A percentile compares a stretch with the other conserved stretches of the same genome.
phyloP scores from a whole-genome alignment of 352 stramenopile species.

The Aphanomyces euteiches region DNA sequence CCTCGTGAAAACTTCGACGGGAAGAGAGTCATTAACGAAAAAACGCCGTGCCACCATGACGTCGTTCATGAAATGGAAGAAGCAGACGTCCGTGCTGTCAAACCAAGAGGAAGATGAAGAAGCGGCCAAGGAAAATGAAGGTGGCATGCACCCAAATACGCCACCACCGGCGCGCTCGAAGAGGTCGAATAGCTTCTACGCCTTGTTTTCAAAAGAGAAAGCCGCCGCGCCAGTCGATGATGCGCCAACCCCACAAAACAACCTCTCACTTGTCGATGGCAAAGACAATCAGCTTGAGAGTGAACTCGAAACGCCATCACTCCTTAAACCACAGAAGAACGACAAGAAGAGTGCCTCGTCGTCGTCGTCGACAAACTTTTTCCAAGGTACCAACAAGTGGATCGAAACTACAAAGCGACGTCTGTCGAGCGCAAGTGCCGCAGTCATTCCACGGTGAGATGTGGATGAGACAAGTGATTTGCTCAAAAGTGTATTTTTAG shows the following conservation, averaged over 20 bases:
- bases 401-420: slow-evolving; percentile 10
- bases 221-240: not conserved
- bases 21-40: slow-evolving; percentile 3
- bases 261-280: not conserved
- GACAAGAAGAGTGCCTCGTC: not conserved
- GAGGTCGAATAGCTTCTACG: slow-evolving; percentile 8
- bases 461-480: not conserved
- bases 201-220: not conserved
- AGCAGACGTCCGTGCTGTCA: slow-evolving; percentile 4
- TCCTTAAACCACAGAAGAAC: not conserved
- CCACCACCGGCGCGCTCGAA: not conserved
- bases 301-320: slow-evolving; percentile 2
- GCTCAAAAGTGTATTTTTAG: no score
- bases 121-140: not conserved
- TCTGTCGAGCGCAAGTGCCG: not conserved
- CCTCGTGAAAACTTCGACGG: not conserved
- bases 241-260: slow-evolving; percentile 2
- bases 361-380: not conserved
- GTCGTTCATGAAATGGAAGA: slow-evolving; percentile 20
- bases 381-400: slow-evolving; percentile 14
- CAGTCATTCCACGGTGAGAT: slow-evolving; percentile 1
- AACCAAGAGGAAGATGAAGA: slow-evolving; percentile 10
- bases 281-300: not conserved
- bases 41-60: not conserved
- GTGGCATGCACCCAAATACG: not conserved